Percentiles rank a stretch among this genome's conserved stretches.
Evolutionary conservation across 106 monocot genomes (phyloP).

Genomic region (Dendrobium nobile): DNA sequence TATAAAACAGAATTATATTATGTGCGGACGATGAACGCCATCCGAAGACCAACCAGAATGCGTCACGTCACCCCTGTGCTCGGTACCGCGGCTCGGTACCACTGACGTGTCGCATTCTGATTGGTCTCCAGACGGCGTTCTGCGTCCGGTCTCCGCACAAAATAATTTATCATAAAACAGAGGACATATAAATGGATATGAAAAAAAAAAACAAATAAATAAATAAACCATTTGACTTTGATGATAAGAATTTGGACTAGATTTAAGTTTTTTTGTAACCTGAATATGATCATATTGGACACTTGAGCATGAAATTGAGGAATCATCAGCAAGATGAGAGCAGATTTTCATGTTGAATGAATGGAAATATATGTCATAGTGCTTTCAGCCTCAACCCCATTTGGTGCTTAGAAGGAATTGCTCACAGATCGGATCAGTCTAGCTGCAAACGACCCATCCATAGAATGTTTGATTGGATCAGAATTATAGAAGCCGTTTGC

Average conservation of each 20-base stretch:
- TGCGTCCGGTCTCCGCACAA: no score
- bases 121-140: no score
- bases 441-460: conserved; percentile 96
- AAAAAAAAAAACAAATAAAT: no score
- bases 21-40: no score
- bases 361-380: not conserved
- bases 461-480: conserved; percentile 67
- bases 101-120: no score
- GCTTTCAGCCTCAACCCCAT: not conserved
- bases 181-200: no score
- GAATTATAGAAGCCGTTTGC: conserved; percentile 68
- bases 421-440: conserved; percentile 42
- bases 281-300: not conserved
- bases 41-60: no score
- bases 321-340: not conserved
- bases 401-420: not conserved
- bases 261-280: not conserved
- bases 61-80: no score
- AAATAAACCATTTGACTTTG: not conserved
- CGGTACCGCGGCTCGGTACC: no score
- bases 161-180: no score
- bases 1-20: no score
- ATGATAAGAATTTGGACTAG: not conserved
- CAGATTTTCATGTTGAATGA: not conserved
- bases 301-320: not conserved